A percentile compares a stretch with the other conserved stretches of the same genome.
Evolutionary conservation across 768 basidiomycete species (phyloP).

Genomic region (Kwoniella sp.): DNA sequence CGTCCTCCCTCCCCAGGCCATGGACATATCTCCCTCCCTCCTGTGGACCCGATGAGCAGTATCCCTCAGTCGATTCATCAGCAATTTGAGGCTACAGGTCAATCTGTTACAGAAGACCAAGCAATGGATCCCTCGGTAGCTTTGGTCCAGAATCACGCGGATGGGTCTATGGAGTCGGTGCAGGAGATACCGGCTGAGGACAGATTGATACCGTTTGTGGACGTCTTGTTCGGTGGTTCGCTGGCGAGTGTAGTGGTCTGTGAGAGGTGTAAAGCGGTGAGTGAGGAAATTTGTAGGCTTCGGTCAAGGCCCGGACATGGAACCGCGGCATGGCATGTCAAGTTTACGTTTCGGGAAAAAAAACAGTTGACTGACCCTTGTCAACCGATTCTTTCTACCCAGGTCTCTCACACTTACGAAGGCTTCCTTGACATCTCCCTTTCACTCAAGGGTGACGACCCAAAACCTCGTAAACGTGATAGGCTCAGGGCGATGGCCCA

Average conservation of each 20-base stretch:
- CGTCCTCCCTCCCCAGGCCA: slow-evolving; percentile 29
- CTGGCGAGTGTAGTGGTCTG: slow-evolving; percentile 91
- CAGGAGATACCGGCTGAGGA: slow-evolving; percentile 58
- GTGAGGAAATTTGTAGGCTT: slow-evolving; percentile 16
- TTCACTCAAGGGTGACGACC: slow-evolving; percentile 78
- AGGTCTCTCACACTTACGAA: slow-evolving; percentile 80
- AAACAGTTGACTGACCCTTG: background rate
- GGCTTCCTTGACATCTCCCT: slow-evolving; percentile 93
- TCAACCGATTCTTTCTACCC: background rate
- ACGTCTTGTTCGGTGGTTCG: slow-evolving; percentile 87
- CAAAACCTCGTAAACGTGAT: slow-evolving; percentile 73
- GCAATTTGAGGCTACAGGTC: slow-evolving; percentile 9
- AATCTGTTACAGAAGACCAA: slow-evolving; percentile 12
- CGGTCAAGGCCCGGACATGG: too few relatives aligned
- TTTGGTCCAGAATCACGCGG: background rate
- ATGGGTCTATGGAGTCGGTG: background rate
- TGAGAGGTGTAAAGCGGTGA: slow-evolving; percentile 85
- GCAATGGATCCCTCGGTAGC: background rate
- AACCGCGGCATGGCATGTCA: too few relatives aligned
- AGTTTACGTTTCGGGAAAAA: too few relatives aligned
- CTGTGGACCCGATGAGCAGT: slow-evolving; percentile 20
- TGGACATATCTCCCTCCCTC: background rate
- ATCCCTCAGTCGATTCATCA: slow-evolving; percentile 8
- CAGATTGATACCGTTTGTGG: slow-evolving; percentile 70
- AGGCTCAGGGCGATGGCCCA: slow-evolving; percentile 73